Percentiles rank a stretch among this genome's conserved stretches.
These are phyloP conservation scores for Pleurotus salmoneostramineus DNA, from an alignment of 768 basidiomycete species.

Conservation along the genomic window DNA sequence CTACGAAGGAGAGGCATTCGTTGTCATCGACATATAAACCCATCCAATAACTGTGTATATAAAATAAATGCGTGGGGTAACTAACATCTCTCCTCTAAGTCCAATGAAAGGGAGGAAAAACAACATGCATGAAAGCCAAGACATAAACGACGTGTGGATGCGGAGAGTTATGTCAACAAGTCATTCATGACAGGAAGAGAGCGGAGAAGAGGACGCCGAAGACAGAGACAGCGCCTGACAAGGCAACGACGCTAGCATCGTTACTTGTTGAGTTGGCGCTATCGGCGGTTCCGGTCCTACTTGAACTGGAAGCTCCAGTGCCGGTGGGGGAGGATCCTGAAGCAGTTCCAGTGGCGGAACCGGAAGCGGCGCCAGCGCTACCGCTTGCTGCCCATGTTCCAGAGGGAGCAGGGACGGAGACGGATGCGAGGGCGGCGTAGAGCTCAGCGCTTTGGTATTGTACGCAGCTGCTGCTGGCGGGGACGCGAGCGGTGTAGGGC, in stretches of 20 bases:
- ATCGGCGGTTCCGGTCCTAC: background rate
- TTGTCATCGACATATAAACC: too few species aligned
- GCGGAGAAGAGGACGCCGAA: constrained; percentile 6
- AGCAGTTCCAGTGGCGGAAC: background rate
- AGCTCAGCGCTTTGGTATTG: constrained; percentile 9
- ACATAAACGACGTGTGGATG: too few species aligned
- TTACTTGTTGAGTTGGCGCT: background rate
- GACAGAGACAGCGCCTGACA: background rate
- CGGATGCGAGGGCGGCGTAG: constrained; percentile 8
- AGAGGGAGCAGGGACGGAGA: background rate
- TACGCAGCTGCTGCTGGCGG: constrained; percentile 10
- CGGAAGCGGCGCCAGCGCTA: background rate
- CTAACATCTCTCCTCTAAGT: too few species aligned
- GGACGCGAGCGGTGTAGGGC: constrained; percentile 13
- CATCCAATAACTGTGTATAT: too few species aligned
- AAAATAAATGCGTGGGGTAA: too few species aligned
- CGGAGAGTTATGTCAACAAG: background rate
- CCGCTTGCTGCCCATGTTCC: background rate
- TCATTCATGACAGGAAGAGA: constrained; percentile 6
- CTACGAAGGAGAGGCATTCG: too few species aligned
- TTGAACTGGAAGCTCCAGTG: background rate
- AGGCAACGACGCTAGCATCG: constrained; percentile 4
- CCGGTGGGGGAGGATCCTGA: background rate
- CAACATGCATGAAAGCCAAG: too few species aligned
- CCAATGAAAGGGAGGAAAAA: too few species aligned